These are phyloP conservation scores for Martensiomyces pterosporus DNA, from an alignment of 192 early-diverging fungal genomes.

Conservation along the genomic window DNA sequence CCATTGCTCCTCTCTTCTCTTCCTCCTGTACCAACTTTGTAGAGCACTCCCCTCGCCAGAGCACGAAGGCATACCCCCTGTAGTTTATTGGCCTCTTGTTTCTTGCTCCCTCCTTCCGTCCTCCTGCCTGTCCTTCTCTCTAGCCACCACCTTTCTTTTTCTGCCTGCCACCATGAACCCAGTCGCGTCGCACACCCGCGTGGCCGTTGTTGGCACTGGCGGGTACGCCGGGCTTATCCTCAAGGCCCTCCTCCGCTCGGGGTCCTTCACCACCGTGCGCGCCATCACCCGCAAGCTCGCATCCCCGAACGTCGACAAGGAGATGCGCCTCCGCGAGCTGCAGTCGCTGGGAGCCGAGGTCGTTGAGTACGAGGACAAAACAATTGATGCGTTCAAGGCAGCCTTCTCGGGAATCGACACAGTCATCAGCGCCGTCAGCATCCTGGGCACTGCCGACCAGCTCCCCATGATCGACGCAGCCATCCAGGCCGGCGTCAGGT, in stretches of 20 bases:
- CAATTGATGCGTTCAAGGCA: slow-evolving; percentile 6
- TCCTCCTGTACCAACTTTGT: too few relatives aligned
- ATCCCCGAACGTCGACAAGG: slow-evolving; percentile 16
- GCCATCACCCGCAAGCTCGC: slow-evolving; percentile 26
- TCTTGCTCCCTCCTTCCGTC: background rate
- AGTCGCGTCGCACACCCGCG: too few relatives aligned
- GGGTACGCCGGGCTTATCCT: slow-evolving; percentile 32
- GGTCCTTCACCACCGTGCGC: slow-evolving; percentile 21
- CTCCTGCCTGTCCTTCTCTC: background rate
- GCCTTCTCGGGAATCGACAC: slow-evolving; percentile 27
- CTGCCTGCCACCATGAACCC: too few relatives aligned
- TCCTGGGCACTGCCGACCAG: slow-evolving; percentile 19
- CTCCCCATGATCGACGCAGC: slow-evolving; percentile 41
- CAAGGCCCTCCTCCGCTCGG: slow-evolving; percentile 11
- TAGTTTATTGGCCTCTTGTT: too few relatives aligned
- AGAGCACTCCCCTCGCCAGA: too few relatives aligned
- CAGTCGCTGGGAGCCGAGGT: slow-evolving; percentile 16
- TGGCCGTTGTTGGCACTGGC: slow-evolving; percentile 44
- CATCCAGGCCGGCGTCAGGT: slow-evolving; percentile 28
- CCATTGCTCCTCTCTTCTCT: too few relatives aligned
- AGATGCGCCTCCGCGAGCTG: slow-evolving; percentile 11
- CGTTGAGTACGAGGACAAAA: slow-evolving; percentile 7
- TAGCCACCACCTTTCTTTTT: too few relatives aligned
- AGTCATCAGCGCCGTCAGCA: slow-evolving; percentile 30
- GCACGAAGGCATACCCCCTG: too few relatives aligned